phyloP scores from a whole-genome alignment of 495 filamentous ascomycete species.

The Annulohypoxylon bovei region DNA sequence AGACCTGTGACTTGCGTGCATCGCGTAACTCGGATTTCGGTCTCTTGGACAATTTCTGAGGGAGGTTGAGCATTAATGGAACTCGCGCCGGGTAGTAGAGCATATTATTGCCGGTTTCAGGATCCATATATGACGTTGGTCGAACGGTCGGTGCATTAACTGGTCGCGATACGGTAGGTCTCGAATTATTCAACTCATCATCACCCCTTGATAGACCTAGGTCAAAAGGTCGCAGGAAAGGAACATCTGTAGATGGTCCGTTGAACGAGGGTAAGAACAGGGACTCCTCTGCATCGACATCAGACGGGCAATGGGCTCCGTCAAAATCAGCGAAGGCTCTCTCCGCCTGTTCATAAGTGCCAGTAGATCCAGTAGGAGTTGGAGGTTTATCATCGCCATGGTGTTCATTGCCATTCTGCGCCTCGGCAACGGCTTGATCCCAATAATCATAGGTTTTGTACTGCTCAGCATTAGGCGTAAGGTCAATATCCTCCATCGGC shows the following conservation, averaged over 20 bases:
- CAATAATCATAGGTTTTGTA: conserved; percentile 43
- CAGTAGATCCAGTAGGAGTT: conserved; percentile 66
- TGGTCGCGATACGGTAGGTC: conserved; percentile 34
- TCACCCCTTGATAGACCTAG: conserved; percentile 20
- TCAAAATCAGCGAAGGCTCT: conserved; percentile 90
- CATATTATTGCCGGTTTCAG: conserved; percentile 76
- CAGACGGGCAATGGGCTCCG: conserved; percentile 81
- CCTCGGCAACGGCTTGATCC: conserved; percentile 39
- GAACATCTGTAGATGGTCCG: conserved; percentile 21
- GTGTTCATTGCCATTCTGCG: conserved; percentile 45
- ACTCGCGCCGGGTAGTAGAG: conserved; percentile 96
- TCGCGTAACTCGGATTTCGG: conserved; percentile 68
- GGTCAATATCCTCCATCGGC: conserved; percentile 34
- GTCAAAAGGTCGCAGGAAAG: conserved; percentile 38
- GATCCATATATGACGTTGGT: conserved; percentile 70
- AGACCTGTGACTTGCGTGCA: conserved; percentile 72
- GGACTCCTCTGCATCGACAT: conserved; percentile 47
- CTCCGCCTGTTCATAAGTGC: conserved; percentile 75
- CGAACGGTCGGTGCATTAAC: conserved; percentile 50
- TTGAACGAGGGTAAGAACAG: conserved; percentile 40
- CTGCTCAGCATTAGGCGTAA: conserved; percentile 40
- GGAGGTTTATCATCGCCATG: conserved; percentile 46
- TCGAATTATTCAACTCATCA: conserved; percentile 29
- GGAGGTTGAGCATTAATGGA: conserved; percentile 90
- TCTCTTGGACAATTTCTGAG: conserved; percentile 83